phyloP scores from a whole-genome alignment of 768 basidiomycete species.

The Tricholoma saponaceum region DNA sequence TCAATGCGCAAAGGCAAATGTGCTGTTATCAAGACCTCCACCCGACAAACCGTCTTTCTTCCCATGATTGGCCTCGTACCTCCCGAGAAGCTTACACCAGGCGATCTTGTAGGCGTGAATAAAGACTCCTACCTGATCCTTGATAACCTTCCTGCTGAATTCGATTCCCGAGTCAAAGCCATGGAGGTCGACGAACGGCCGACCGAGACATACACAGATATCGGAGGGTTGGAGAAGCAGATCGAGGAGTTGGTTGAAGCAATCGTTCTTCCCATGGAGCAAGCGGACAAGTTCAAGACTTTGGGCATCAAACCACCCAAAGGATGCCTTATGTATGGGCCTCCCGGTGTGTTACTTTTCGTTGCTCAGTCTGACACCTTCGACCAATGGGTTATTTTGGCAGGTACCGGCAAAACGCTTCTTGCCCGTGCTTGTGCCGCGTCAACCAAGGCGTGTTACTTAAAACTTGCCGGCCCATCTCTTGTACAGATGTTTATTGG shows the following conservation, averaged over 20 bases:
- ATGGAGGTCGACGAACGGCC: constrained; percentile 99
- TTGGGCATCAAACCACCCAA: constrained; percentile 98
- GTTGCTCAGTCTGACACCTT: constrained; percentile 3
- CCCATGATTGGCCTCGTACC: constrained; percentile 97
- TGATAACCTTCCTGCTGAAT: constrained; percentile 94
- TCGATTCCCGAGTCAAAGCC: constrained; percentile 96
- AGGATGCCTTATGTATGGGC: constrained; percentile 98
- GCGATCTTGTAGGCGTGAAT: constrained; percentile 97
- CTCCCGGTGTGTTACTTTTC: constrained; percentile 63
- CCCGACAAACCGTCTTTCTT: constrained; percentile 97
- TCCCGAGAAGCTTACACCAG: constrained; percentile 81
- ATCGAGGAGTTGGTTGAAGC: constrained; percentile 98
- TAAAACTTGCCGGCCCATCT: constrained; percentile 96
- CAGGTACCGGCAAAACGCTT: constrained; percentile 93
- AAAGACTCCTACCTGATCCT: constrained; percentile 98
- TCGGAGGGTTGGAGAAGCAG: constrained; percentile 98
- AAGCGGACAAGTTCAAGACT: constrained; percentile 97
- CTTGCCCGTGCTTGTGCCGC: constrained; percentile 97
- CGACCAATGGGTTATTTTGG: constrained; percentile 1
- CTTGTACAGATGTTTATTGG: constrained; percentile 99
- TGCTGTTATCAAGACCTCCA: constrained; percentile 98
- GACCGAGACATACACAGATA: constrained; percentile 95
- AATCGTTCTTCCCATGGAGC: constrained; percentile 97
- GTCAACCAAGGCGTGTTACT: constrained; percentile 95
- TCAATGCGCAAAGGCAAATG: constrained; percentile 98